These are phyloP conservation scores for Anaeromyces robustus DNA, from an alignment of 192 early-diverging fungal genomes.

Conservation along the genomic window DNA sequence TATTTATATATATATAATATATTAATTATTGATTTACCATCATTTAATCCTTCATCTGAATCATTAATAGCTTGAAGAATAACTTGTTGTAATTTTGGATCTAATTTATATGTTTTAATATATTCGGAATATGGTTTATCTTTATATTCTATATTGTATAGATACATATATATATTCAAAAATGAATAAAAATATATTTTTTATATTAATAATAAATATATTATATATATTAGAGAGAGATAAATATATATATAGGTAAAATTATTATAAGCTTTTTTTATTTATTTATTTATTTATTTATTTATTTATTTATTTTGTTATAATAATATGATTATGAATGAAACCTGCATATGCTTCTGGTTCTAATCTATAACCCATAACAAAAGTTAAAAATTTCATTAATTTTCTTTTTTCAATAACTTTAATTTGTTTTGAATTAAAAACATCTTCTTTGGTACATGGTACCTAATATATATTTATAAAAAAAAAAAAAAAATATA, in stretches of 20 bases:
- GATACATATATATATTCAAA: no score
- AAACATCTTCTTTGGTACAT: constrained; percentile 80
- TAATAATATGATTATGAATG: no score
- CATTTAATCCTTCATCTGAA: neutral
- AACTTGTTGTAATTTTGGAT: neutral
- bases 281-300: no score
- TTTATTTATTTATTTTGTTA: no score
- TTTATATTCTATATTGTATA: neutral
- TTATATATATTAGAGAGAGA: no score
- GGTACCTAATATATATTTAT: constrained; percentile 55
- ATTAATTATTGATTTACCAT: no score
- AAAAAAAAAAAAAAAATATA: no score
- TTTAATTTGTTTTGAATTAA: constrained; percentile 52
- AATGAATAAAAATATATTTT: no score
- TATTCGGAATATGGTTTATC: neutral
- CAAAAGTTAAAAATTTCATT: constrained; percentile 67
- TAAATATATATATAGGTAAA: no score
- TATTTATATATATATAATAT: no score
- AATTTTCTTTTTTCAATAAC: constrained; percentile 76
- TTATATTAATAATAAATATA: no score
- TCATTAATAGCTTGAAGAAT: neutral
- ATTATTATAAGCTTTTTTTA: no score
- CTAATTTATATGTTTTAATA: neutral
- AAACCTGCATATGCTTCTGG: neutral
- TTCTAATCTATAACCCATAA: neutral